phyloP scores from a whole-genome alignment of 169 alveolate species.

The Cryptosporidium sp. region DNA sequence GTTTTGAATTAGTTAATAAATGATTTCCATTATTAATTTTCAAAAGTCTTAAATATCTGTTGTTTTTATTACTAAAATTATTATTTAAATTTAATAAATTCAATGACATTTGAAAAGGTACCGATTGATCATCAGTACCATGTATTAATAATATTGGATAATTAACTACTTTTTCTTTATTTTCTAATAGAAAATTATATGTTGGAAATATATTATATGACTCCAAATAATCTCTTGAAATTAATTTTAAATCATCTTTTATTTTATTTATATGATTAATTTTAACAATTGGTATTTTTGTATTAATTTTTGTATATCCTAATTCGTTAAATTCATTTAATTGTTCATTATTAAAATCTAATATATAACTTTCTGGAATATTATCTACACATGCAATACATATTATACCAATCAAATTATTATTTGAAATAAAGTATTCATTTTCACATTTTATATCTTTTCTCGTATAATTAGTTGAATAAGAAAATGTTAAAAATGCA shows the following conservation, averaged over 20 bases:
- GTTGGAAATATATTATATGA: conserved; percentile 48
- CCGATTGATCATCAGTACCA: conserved; percentile 54
- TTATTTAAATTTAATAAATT: conserved; percentile 33
- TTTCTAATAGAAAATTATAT: background rate
- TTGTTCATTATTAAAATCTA: conserved; percentile 40
- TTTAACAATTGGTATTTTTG: conserved; percentile 10
- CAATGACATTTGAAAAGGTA: conserved; percentile 55
- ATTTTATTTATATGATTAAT: background rate
- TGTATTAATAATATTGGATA: conserved; percentile 52
- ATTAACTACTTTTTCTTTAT: conserved; percentile 9
- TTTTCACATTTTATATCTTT: background rate
- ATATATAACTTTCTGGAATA: conserved; percentile 31
- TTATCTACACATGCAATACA: conserved; percentile 67
- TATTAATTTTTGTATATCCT: conserved; percentile 15
- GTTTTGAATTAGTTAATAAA: conserved; percentile 51
- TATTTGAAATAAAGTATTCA: conserved; percentile 28
- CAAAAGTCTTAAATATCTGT: background rate
- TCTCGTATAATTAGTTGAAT: conserved; percentile 35
- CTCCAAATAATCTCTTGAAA: conserved; percentile 30
- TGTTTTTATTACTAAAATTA: background rate
- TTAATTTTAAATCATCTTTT: background rate
- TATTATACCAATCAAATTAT: conserved; percentile 45
- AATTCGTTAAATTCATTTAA: conserved; percentile 23
- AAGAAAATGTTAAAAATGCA: conserved; percentile 65
- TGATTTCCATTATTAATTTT: conserved; percentile 33